Conservation (phyloP, 225 moss, liverwort and hornwort species). For the Neckera pumila region DNA sequence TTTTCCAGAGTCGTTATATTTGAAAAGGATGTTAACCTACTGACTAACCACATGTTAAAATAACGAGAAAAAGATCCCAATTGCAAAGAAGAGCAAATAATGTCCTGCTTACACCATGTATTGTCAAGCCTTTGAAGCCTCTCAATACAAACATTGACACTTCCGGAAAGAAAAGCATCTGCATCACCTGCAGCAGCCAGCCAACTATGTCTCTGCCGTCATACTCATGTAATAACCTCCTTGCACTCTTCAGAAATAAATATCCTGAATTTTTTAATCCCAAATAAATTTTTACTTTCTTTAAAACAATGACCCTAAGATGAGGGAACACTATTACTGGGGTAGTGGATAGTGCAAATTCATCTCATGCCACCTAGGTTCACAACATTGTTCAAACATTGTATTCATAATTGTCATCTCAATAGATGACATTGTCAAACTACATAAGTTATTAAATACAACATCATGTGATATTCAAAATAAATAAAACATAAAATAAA, state of each 20-base stretch:
- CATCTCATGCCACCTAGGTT: not conserved
- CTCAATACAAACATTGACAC: not conserved
- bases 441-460: not conserved
- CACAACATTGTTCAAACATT: not conserved
- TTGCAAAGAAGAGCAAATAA: not conserved
- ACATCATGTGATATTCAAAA: not conserved
- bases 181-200: conserved; percentile 2
- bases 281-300: not conserved
- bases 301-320: not conserved
- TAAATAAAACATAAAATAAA: not conserved
- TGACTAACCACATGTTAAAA: not conserved
- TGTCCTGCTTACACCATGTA: conserved; percentile 5
- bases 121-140: not conserved
- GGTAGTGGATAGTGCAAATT: not conserved
- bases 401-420: not conserved
- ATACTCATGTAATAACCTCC: not conserved
- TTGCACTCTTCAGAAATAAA: not conserved
- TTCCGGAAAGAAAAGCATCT: not conserved
- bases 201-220: not conserved
- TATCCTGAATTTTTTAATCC: not conserved
- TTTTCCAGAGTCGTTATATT: not conserved
- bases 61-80: not conserved
- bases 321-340: not conserved
- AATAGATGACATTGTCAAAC: not conserved
- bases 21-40: not conserved